A percentile compares a stretch with the other conserved stretches of the same genome.
Conservation (phyloP, 2,329 filamentous ascomycete genomes). For the Fusarium sacchari region DNA sequence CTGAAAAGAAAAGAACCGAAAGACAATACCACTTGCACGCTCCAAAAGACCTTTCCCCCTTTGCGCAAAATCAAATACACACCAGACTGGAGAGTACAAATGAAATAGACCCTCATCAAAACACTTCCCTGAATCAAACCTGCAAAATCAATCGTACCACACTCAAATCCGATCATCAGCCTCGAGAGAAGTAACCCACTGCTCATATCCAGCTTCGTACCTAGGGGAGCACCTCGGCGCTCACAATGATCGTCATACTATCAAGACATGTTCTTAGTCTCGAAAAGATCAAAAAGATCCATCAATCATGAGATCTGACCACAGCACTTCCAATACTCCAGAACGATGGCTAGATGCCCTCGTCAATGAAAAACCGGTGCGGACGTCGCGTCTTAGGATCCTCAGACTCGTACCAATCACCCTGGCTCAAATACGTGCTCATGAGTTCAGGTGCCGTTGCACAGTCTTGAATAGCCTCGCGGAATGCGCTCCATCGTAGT, state of each 20-base stretch:
- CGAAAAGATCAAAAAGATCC: neutral
- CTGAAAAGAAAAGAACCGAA: neutral
- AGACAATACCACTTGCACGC: neutral
- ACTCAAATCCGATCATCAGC: neutral
- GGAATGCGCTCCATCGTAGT: neutral
- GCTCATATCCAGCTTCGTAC: neutral
- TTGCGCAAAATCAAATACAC: neutral
- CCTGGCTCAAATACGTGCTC: too few relatives aligned
- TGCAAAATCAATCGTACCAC: neutral
- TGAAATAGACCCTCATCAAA: neutral
- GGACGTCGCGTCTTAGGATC: neutral
- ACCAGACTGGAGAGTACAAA: rapidly evolving
- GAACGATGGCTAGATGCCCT: neutral
- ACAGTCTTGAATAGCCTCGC: neutral
- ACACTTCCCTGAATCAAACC: neutral
- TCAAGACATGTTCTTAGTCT: rapidly evolving
- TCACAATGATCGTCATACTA: neutral
- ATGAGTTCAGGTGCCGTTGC: neutral
- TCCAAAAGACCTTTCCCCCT: neutral
- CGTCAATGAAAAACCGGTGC: neutral
- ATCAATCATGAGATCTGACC: too few relatives aligned
- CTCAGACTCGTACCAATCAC: neutral
- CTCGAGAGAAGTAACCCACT: neutral
- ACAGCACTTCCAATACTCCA: neutral
- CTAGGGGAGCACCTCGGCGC: neutral